Evolutionary conservation across 2,329 filamentous ascomycete species (phyloP).

Genomic region (Tothia fuscella): DNA sequence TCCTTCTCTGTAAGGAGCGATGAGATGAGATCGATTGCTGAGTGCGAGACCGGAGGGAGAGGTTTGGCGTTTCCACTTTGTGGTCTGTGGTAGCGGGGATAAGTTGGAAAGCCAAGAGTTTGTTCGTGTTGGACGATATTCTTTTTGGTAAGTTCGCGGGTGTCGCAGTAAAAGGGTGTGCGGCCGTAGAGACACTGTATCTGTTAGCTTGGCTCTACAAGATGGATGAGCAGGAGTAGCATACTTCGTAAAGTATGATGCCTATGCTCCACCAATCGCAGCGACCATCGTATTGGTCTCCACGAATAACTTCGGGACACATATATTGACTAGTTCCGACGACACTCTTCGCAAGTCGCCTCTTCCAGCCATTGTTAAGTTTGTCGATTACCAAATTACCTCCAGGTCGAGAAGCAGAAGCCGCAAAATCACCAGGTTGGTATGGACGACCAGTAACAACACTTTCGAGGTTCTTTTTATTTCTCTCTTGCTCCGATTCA

Average conservation of each 20-base stretch:
- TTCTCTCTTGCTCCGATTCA: slow-evolving; percentile 32
- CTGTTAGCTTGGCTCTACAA: too few relatives aligned
- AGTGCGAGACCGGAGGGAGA: slow-evolving; percentile 45
- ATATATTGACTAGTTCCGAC: slow-evolving; percentile 97
- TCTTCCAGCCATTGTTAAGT: slow-evolving; percentile 50
- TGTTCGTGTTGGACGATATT: slow-evolving; percentile 58
- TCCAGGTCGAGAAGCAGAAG: not conserved
- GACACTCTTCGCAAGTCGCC: slow-evolving; percentile 61
- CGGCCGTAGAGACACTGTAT: slow-evolving; percentile 85
- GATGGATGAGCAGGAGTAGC: slow-evolving; percentile 2
- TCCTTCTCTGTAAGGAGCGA: slow-evolving; percentile 64
- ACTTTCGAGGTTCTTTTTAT: slow-evolving; percentile 7
- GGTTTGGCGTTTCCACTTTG: slow-evolving; percentile 30
- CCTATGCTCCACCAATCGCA: slow-evolving; percentile 98
- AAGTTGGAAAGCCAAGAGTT: slow-evolving; percentile 45
- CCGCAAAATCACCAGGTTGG: not conserved
- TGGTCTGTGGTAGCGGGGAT: slow-evolving; percentile 39
- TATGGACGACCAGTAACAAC: not conserved
- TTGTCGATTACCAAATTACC: slow-evolving; percentile 50
- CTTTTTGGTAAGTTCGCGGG: slow-evolving; percentile 70
- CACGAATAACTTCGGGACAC: slow-evolving; percentile 84
- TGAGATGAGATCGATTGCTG: slow-evolving; percentile 67
- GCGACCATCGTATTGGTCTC: slow-evolving; percentile 74
- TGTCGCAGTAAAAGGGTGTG: slow-evolving; percentile 77
- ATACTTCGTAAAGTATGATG: slow-evolving; percentile 81